These are phyloP conservation scores for Phytophthora tubulina DNA, from an alignment of 352 stramenopile genomes.

Conservation along the genomic window DNA sequence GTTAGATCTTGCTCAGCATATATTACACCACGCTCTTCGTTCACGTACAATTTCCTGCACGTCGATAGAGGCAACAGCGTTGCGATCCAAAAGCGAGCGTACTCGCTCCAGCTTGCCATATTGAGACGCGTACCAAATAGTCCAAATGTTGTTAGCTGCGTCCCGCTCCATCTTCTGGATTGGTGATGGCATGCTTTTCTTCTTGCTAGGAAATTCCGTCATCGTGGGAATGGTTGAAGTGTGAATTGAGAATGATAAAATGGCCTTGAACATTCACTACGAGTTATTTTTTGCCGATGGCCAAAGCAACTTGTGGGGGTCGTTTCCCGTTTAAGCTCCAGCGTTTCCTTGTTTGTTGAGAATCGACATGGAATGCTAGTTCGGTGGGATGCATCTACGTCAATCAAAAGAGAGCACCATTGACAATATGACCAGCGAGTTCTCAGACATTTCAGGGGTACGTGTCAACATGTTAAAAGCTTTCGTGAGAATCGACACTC, in stretches of 20 bases:
- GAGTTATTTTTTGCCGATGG: slow-evolving; percentile 38
- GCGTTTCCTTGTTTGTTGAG: slow-evolving; percentile 24
- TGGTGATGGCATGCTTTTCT: slow-evolving; percentile 32
- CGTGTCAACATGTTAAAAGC: slow-evolving; percentile 7
- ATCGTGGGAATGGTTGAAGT: slow-evolving; percentile 10
- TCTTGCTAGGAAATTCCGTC: slow-evolving; percentile 13
- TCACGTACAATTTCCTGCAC: slow-evolving; percentile 60
- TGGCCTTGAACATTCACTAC: too few relatives aligned
- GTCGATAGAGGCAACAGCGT: slow-evolving; percentile 51
- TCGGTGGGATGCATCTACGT: slow-evolving; percentile 25
- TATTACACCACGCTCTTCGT: background rate
- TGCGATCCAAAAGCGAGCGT: slow-evolving; percentile 57
- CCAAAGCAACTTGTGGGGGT: slow-evolving; percentile 13
- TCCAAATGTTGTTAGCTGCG: slow-evolving; percentile 56
- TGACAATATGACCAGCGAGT: slow-evolving; percentile 54
- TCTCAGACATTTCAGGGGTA: slow-evolving; percentile 68
- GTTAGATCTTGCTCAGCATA: background rate
- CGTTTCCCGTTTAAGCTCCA: slow-evolving; percentile 36
- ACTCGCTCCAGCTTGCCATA: slow-evolving; percentile 65
- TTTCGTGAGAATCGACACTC: background rate
- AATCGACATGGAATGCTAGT: slow-evolving; percentile 44
- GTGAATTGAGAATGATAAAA: background rate
- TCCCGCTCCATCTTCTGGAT: slow-evolving; percentile 42
- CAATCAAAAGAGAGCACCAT: slow-evolving; percentile 20
- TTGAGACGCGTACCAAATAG: slow-evolving; percentile 79